Evolutionary conservation across 2,329 filamentous ascomycete genomes (phyloP), one percentile per base, ranked within the genome.

Genomic region (Alternaria sp.): DNA sequence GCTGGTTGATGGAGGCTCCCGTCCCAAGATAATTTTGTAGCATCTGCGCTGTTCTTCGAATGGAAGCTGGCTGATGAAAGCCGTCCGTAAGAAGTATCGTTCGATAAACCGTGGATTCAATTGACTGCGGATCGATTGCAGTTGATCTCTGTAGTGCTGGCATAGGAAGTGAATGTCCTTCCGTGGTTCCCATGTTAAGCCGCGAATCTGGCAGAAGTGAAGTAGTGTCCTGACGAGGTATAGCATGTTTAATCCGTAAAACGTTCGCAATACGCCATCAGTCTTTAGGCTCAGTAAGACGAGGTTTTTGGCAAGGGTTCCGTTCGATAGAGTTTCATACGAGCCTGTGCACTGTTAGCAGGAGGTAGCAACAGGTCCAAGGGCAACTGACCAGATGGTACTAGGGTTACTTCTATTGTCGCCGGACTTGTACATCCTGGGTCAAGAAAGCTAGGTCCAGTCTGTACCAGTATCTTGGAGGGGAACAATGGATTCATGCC

Each of bases 361-460:
- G 21, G 13, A 14, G 7, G n/a, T 13, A 29, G 5, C 13, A 23
- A 24, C n/a, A 11, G 8, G 33, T 11, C 13, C 28, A 7, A 2
- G 36, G 21, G 26, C 5, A 10, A 54, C 63, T 55, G 36, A 75
- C 74, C 71, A 46, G 73, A 67, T 10, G 73, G 72, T 23, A 75
- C 51, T 26, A 77, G 46, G 46, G 71, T 54, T n/a, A 76, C 58
- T 50, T 76, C 73, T 24, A 77, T 64, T 21, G 68, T 70, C 26
- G 62, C 65, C 21, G 65, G 67, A 13, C 67, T 55, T 5, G 66
- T 67, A 29, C 74, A 77, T 10, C 60, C 66, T 17, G 51, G 14
- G 42, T 76, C 72, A 21, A 70, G 72, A 48, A 67, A 68, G 14
- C 63, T 58, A n/a, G 73, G 73, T 11, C 74, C 74, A 7, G 74